Conservation (phyloP, 2,329 filamentous ascomycete species). For the Botrytis hyacinthi region DNA sequence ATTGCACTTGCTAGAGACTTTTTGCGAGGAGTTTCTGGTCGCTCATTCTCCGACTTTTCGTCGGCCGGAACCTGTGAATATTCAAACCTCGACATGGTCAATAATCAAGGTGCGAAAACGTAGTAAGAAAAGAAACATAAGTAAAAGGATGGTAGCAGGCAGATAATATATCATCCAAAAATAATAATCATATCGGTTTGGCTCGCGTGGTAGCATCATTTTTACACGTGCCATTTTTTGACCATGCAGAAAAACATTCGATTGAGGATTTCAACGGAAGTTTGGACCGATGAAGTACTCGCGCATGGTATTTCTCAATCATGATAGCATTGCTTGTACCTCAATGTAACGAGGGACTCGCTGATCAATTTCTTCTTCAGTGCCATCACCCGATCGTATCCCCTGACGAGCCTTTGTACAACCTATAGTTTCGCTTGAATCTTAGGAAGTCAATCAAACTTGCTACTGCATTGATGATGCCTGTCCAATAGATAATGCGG, state of each 20-base stretch:
- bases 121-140: neutral
- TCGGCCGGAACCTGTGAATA: slow-evolving; percentile 9
- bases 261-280: neutral
- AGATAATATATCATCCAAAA: neutral
- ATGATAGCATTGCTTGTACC: neutral
- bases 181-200: neutral
- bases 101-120: neutral
- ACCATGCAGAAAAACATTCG: neutral
- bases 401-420: slow-evolving; percentile 12
- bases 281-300: slow-evolving; percentile 9
- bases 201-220: slow-evolving; percentile 10
- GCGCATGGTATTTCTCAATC: neutral
- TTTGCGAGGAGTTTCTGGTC: neutral
- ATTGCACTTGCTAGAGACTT: slow-evolving; percentile 1
- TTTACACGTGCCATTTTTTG: slow-evolving; percentile 14
- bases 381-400: slow-evolving; percentile 12
- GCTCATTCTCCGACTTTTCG: slow-evolving; percentile 12
- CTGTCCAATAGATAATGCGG: slow-evolving; percentile 3
- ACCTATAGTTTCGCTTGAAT: neutral
- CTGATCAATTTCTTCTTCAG: slow-evolving; percentile 13
- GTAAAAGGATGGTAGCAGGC: neutral
- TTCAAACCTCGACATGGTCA: slow-evolving; percentile 15
- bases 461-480: neutral
- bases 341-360: slow-evolving; percentile 6
- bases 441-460: neutral